Base-by-base conservation (phyloP, 1,139 yeast genomes). In the Kodamaea suecica region DNA sequence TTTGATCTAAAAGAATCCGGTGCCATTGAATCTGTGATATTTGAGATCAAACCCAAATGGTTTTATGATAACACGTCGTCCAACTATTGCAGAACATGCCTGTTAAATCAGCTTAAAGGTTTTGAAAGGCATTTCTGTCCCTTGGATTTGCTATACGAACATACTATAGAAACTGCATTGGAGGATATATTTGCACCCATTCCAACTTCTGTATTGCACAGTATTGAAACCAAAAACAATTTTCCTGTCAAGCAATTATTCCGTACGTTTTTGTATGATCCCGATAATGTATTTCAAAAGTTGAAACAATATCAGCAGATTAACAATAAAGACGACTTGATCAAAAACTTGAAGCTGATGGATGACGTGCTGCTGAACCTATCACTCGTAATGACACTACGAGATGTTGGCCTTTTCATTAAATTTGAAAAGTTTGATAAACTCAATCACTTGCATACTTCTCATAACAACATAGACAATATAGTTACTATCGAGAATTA, bases 371-470 rank as follows among this genome's bases (percentile, higher is more conserved):
- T 66, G 45, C 66, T 64, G 5, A 65, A 61, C 29, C 49, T 77
- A 29, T 61, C 68, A 5, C 52, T 70, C 14, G 67, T 71, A 3
- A 77, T 77, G 82, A 72, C 82, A 0, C 49, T 77, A 36, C 59
- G 80, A 41, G 83, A 77, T 49, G 75, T 74, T 13, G 78, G 81
- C 2, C 44, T 77, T 10, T 71, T 76, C 40, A 48, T 73, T 27
- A 63, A 61, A 35, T 57, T 73, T 45, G 70, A 63, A 42, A 61
- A 60, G 41, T 61, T 53, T 35, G 59, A 64, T 42, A 48, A 41
- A 28, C 27, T 36, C 24, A 62, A 62, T 37, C 51, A 62, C 40
- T 40, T 45, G 33, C 71, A 63, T 41, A 63, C 57, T 36, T 56
- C 63, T 10, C 68, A 62, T 36, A 57, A 63, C 35, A 59, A 64